A percentile compares a stretch with the other conserved stretches of the same genome.
Evolutionary conservation across 106 monocot genomes (phyloP).

Genomic region (Dendrobium nobile): DNA sequence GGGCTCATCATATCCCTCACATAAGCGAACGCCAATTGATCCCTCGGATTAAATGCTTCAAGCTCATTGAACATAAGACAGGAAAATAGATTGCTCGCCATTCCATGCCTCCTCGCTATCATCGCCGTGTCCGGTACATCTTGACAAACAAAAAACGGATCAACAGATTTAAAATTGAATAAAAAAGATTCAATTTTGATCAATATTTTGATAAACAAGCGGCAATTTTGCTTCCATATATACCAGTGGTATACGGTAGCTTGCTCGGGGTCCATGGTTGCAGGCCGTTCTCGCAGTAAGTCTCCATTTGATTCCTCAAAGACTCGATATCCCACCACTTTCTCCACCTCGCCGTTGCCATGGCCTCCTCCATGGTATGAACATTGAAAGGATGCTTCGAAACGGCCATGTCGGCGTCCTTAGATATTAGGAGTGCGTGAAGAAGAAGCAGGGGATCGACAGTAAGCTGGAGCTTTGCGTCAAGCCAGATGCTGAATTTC

Average conservation of each 20-base stretch:
- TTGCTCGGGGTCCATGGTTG: constrained; percentile 76
- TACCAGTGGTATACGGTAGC: constrained; percentile 68
- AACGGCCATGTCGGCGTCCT: constrained; percentile 57
- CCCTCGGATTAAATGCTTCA: constrained; percentile 88
- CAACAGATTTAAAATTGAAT: neutral
- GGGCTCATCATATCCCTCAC: constrained; percentile 80
- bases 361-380: constrained; percentile 86
- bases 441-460: constrained; percentile 72
- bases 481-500: constrained; percentile 78
- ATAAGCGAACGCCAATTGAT: constrained; percentile 86
- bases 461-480: constrained; percentile 82
- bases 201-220: neutral
- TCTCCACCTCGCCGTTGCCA: constrained; percentile 80
- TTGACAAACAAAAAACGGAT: constrained; percentile 10
- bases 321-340: constrained; percentile 65
- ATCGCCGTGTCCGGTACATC: constrained; percentile 95
- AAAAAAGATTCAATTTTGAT: neutral
- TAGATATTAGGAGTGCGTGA: constrained; percentile 55
- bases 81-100: constrained; percentile 57
- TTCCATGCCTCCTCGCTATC: constrained; percentile 54
- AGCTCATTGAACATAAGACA: constrained; percentile 94
- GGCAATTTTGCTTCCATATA: too few relatives aligned
- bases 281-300: constrained; percentile 67
- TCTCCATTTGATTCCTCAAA: constrained; percentile 76
- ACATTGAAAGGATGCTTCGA: constrained; percentile 78